Evolutionary conservation across 2,329 filamentous ascomycete species (phyloP), one percentile per base, ranked within the genome.

Genomic region (Boeremia exigua): DNA sequence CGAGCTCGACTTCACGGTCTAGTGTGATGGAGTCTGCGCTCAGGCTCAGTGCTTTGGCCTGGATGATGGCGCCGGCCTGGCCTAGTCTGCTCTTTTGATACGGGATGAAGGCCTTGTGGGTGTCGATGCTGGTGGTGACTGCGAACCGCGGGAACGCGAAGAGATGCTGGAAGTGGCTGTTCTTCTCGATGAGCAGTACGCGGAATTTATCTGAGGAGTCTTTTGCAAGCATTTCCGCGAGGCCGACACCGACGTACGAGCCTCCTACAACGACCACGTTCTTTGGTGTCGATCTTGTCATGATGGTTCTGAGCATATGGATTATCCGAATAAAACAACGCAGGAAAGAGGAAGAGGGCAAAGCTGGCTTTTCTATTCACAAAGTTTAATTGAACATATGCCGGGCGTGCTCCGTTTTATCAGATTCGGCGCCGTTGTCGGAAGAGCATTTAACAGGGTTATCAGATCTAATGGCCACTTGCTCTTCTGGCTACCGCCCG

Each of bases 61-160:
- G 72, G 2, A 83, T 11, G 6, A 57, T 40, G 2, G 34, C 28
- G 23, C 54, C 54, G 12, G 44, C 44, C 9, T 42, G 48, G 15
- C 55, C 55, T 1, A 58, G 55, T 32, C 4, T 72, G 72, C 0
- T 77, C 78, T 48, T 47, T n/a, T 53, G 44, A 56, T 86, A 88
- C 0, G 86, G 85, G 38, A 88, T 83, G 58, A 88, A 87, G 0
- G 83, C 84, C 62, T 83, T 83, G 52, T 83, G 70, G 58, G 87
- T 85, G 42, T 86, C 81, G 17, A 79, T 81, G 12, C 54, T 58
- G n/a, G 77, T 70, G 5, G 84, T 74, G 12, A 87, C 84, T 36
- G 79, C 82, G 66, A 83, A 86, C 4, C 86, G 79, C 0, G 86
- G 86, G 33, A 88, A 79, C 11, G 82, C 79, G 79, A 84, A 88